phyloP scores from a whole-genome alignment of 1,284 basidiomycete species.

The Malassezia arunalokei region DNA sequence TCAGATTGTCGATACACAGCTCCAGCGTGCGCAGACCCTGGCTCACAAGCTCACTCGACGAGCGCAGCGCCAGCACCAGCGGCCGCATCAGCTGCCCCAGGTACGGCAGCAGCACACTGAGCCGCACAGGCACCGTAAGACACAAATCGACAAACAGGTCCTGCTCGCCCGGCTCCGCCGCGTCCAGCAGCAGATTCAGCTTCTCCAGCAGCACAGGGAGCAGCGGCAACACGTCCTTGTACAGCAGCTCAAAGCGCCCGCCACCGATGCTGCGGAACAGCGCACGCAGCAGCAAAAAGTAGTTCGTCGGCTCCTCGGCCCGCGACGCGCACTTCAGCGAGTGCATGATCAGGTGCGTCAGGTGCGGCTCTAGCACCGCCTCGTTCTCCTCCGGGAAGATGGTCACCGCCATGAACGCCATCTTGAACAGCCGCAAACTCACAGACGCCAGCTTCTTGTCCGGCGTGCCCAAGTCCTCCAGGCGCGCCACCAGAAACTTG shows the following conservation, averaged over 20 bases:
- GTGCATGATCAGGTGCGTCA: constrained; percentile 89
- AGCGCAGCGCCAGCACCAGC: constrained; percentile 77
- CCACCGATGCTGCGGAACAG: constrained; percentile 97
- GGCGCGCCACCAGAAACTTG: constrained; percentile 66
- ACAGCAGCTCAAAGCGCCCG: constrained; percentile 83
- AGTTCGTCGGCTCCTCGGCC: constrained; percentile 77
- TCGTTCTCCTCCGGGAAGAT: constrained; percentile 70
- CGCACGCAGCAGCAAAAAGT: constrained; percentile 83
- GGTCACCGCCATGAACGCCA: constrained; percentile 83
- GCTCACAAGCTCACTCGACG: constrained; percentile 67
- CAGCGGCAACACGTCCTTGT: constrained; percentile 90
- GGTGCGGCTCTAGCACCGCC: constrained; percentile 76
- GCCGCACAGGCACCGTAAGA: constrained; percentile 84
- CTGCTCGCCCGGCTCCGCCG: constrained; percentile 34
- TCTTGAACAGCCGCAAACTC: constrained; percentile 84
- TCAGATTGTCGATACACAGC: constrained; percentile 98
- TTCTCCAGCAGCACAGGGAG: constrained; percentile 94
- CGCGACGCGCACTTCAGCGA: constrained; percentile 89
- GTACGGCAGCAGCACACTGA: constrained; percentile 91
- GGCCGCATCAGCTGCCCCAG: constrained; percentile 94
- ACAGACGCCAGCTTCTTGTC: constrained; percentile 61
- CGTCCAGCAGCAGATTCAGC: constrained; percentile 55
- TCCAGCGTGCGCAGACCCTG: constrained; percentile 94
- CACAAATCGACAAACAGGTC: constrained; percentile 78
- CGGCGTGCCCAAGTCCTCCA: constrained; percentile 73